phyloP scores from a whole-genome alignment of 2,329 filamentous ascomycete genomes.

The Lachnellula hyalina region DNA sequence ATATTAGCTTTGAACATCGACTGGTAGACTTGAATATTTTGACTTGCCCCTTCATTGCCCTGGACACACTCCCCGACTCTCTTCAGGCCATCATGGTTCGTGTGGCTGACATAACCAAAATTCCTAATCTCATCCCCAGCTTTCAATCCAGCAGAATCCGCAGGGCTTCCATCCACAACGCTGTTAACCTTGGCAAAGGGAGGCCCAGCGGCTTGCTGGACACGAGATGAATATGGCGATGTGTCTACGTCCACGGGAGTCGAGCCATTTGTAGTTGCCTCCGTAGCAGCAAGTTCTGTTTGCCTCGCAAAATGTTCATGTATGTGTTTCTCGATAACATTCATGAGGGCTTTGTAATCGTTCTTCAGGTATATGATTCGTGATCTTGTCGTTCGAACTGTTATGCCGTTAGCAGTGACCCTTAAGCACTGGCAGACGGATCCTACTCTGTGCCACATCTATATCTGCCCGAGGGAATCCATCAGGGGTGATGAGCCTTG shows the following conservation, averaged over 20 bases:
- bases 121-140: conserved; percentile 74
- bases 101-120: conserved; percentile 78
- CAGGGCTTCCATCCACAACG: conserved; percentile 73
- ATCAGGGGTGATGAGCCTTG: conserved; percentile 77
- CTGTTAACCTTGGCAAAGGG: conserved; percentile 89
- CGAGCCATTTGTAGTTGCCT: conserved; percentile 21
- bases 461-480: conserved; percentile 91
- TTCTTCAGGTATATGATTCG: conserved; percentile 86
- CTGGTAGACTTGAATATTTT: background rate
- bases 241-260: conserved; percentile 19
- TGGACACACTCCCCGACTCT: conserved; percentile 88
- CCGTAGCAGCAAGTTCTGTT: conserved; percentile 36
- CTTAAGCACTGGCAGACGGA: conserved; percentile 1
- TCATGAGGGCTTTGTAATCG: conserved; percentile 89
- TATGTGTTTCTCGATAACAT: conserved; percentile 74
- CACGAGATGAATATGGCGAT: conserved; percentile 33
- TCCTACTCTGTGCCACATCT: conserved; percentile 85
- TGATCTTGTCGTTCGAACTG: conserved; percentile 87
- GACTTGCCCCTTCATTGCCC: conserved; percentile 77
- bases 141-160: conserved; percentile 74
- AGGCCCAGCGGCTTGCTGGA: conserved; percentile 40
- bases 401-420: conserved; percentile 6
- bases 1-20: conserved; percentile 10
- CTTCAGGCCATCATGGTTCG: conserved; percentile 79
- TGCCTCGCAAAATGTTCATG: conserved; percentile 82